phyloP scores from a whole-genome alignment of 2,329 filamentous ascomycete species.

The Pochonia chlamydosporia region DNA sequence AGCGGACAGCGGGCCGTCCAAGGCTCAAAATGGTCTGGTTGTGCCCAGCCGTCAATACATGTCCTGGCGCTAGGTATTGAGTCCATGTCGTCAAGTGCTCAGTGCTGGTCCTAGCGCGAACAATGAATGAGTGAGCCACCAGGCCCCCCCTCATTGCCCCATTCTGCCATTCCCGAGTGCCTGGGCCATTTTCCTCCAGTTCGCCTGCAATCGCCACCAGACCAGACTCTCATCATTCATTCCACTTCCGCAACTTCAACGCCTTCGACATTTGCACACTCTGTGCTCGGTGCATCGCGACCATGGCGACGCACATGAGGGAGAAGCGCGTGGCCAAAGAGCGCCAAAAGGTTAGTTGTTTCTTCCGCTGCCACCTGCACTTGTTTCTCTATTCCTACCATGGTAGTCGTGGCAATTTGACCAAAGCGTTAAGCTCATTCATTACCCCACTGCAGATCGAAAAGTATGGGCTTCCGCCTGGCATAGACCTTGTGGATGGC shows the following conservation, averaged over 20 bases:
- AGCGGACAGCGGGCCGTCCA: too few relatives aligned
- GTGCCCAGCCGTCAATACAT: too few relatives aligned
- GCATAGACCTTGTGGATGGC: slow-evolving; percentile 77
- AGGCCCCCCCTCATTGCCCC: too few relatives aligned
- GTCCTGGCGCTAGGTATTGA: too few relatives aligned
- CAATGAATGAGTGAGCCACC: too few relatives aligned
- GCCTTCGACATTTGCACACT: neutral
- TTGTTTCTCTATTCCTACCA: too few relatives aligned
- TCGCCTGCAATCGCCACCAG: too few relatives aligned
- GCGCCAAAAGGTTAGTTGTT: slow-evolving; percentile 19
- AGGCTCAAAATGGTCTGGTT: too few relatives aligned
- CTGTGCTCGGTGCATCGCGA: slow-evolving; percentile 6
- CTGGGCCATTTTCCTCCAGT: too few relatives aligned
- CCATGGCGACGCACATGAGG: slow-evolving; percentile 20
- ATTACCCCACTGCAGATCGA: slow-evolving; percentile 38
- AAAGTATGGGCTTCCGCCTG: slow-evolving; percentile 51
- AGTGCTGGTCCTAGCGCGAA: too few relatives aligned
- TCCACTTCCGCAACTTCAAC: slow-evolving; percentile 3
- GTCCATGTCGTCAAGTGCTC: too few relatives aligned
- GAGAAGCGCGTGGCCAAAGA: slow-evolving; percentile 23
- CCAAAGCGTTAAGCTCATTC: slow-evolving; percentile 9
- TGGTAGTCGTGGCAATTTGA: neutral
- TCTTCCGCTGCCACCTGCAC: neutral
- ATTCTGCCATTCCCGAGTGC: too few relatives aligned
- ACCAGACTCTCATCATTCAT: neutral